These are phyloP conservation scores for Heterococcus sp. DNA, from an alignment of 108 stramenopile species.

Conservation along the genomic window DNA sequence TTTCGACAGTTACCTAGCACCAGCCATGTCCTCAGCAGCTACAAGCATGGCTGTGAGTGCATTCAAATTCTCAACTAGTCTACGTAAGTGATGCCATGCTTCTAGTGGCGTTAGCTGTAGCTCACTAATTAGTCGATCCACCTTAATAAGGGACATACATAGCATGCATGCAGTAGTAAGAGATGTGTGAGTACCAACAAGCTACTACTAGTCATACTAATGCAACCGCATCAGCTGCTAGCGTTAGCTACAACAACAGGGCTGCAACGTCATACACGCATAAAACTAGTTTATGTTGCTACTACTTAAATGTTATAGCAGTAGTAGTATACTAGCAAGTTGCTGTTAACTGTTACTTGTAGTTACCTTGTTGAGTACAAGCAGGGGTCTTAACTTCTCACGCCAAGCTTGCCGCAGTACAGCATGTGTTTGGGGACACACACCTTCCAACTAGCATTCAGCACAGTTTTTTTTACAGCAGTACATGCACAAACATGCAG, in stretches of 20 bases:
- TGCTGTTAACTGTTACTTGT: too few species aligned
- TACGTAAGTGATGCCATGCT: conserved; percentile 80
- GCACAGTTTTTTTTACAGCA: neutral
- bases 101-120: conserved; percentile 69
- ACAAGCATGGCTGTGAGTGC: conserved; percentile 61
- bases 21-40: conserved; percentile 12
- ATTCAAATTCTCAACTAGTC: conserved; percentile 87
- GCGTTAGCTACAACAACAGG: too few species aligned
- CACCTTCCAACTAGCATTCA: conserved; percentile 34
- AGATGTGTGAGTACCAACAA: too few species aligned
- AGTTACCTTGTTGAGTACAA: conserved; percentile 65
- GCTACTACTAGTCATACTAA: too few species aligned
- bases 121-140: conserved; percentile 52
- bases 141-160: conserved; percentile 8
- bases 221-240: too few species aligned
- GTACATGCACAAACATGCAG: neutral
- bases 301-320: too few species aligned
- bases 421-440: conserved; percentile 79
- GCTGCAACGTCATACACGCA: too few species aligned
- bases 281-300: too few species aligned
- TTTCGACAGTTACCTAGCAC: neutral
- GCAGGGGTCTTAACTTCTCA: conserved; percentile 77
- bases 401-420: conserved; percentile 84
- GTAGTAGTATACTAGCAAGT: too few species aligned
- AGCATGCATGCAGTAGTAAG: too few species aligned